A percentile compares a stretch with the other conserved stretches of the same genome.
Evolutionary conservation across 73 alveolate genomes (phyloP).

Genomic region (Paramecium bursaria): DNA sequence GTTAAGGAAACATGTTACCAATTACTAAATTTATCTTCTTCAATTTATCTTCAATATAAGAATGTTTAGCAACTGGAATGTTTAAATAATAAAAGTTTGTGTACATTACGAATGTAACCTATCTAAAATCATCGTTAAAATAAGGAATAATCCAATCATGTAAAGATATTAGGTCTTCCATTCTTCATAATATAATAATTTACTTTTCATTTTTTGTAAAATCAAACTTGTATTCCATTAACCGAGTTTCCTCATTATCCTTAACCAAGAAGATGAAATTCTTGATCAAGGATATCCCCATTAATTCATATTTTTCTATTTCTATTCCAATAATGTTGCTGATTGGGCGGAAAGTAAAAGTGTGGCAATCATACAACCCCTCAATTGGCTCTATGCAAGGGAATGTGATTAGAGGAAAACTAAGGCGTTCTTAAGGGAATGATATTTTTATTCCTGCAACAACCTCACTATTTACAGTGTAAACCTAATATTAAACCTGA

Average conservation of each 20-base stretch:
- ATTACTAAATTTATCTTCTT: background rate
- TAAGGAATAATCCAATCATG: conserved; percentile 24
- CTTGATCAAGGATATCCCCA: background rate
- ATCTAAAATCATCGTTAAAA: conserved; percentile 34
- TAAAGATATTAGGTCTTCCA: conserved; percentile 13
- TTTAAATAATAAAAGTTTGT: background rate
- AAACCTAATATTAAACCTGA: conserved; percentile 25
- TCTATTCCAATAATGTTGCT: background rate
- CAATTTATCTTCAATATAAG: background rate
- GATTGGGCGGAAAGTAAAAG: background rate
- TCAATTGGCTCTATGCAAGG: conserved; percentile 38
- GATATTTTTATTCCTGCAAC: conserved; percentile 55
- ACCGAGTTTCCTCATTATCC: conserved; percentile 7
- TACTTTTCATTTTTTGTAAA: background rate
- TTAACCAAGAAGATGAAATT: conserved; percentile 26
- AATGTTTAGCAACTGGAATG: background rate
- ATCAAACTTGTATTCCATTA: background rate
- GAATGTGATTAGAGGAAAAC: conserved; percentile 18
- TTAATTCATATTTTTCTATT: background rate
- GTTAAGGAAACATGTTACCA: conserved; percentile 6
- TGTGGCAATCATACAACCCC: conserved; percentile 24
- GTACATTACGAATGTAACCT: background rate
- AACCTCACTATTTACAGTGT: conserved; percentile 51
- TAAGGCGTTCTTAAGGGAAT: conserved; percentile 55
- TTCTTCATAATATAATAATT: too few relatives aligned